phyloP scores from a whole-genome alignment of 108 stramenopile genomes.

The Pseudonitzschia pungens region DNA sequence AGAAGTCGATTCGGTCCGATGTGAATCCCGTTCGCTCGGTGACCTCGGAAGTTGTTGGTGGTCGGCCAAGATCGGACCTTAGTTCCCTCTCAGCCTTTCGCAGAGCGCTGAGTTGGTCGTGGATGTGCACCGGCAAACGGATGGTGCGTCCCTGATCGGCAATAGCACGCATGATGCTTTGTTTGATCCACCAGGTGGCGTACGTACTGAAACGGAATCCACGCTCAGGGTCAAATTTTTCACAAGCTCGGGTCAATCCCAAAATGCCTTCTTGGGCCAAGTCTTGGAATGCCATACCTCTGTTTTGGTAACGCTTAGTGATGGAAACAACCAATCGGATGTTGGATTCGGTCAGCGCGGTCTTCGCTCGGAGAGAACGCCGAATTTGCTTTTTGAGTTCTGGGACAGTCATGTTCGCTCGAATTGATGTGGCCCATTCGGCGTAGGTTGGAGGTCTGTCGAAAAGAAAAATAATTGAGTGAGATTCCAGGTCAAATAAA shows the following conservation, averaged over 20 bases:
- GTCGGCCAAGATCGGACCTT: constrained; percentile 65
- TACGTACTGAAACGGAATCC: constrained; percentile 97
- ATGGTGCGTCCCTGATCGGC: constrained; percentile 91
- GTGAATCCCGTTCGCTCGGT: constrained; percentile 59
- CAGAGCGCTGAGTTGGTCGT: constrained; percentile 75
- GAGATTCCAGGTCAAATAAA: neutral
- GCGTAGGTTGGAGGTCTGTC: constrained; percentile 80
- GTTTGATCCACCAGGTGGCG: constrained; percentile 98
- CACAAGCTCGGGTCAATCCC: constrained; percentile 90
- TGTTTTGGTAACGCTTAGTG: constrained; percentile 83
- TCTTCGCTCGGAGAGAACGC: constrained; percentile 80
- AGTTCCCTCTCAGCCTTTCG: constrained; percentile 74
- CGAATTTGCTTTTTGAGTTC: constrained; percentile 90
- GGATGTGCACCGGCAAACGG: constrained; percentile 91
- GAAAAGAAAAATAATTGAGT: neutral
- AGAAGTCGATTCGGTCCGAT: constrained; percentile 74
- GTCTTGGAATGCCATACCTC: constrained; percentile 87
- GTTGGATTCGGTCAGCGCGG: constrained; percentile 84
- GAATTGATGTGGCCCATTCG: constrained; percentile 78
- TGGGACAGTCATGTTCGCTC: constrained; percentile 70
- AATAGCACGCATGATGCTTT: constrained; percentile 92
- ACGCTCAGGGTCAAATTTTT: constrained; percentile 93
- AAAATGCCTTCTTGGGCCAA: constrained; percentile 93
- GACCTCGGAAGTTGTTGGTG: constrained; percentile 78
- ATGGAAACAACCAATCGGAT: constrained; percentile 89